phyloP scores from a whole-genome alignment of 176 grass and related monocot genomes.

The Ananas comosus region DNA sequence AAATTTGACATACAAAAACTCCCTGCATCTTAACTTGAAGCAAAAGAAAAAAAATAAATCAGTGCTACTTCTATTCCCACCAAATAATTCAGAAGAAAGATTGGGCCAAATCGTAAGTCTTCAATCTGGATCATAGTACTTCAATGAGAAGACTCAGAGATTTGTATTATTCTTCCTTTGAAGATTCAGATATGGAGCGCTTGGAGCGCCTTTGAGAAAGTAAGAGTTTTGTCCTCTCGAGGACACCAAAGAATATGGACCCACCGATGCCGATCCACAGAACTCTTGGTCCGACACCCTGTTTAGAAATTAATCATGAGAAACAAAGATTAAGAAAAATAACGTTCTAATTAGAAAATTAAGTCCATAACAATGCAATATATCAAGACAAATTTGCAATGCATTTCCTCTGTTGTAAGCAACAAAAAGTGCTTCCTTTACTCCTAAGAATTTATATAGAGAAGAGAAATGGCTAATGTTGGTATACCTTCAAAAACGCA shows the following conservation, averaged over 20 bases:
- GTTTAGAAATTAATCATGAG: slow-evolving; percentile 11
- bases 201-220: slow-evolving; percentile 13
- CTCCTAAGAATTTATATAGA: neutral
- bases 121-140: too few species aligned
- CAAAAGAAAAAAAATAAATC: too few species aligned
- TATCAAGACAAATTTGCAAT: neutral
- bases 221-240: slow-evolving; percentile 71
- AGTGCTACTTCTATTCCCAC: too few species aligned
- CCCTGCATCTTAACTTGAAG: too few species aligned
- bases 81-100: too few species aligned
- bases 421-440: neutral
- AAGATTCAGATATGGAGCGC: neutral
- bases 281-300: slow-evolving; percentile 85
- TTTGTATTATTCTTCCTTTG: neutral
- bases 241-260: slow-evolving; percentile 88
- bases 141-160: neutral
- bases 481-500: slow-evolving; percentile 67
- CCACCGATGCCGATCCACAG: slow-evolving; percentile 92
- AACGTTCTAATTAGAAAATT: neutral
- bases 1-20: too few species aligned
- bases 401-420: neutral
- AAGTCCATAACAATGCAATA: neutral
- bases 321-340: neutral
- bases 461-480: neutral
- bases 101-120: too few species aligned